These are phyloP conservation scores for Gastrolobium bilobum DNA, from an alignment of 306 rosid genomes.

Conservation along the genomic window DNA sequence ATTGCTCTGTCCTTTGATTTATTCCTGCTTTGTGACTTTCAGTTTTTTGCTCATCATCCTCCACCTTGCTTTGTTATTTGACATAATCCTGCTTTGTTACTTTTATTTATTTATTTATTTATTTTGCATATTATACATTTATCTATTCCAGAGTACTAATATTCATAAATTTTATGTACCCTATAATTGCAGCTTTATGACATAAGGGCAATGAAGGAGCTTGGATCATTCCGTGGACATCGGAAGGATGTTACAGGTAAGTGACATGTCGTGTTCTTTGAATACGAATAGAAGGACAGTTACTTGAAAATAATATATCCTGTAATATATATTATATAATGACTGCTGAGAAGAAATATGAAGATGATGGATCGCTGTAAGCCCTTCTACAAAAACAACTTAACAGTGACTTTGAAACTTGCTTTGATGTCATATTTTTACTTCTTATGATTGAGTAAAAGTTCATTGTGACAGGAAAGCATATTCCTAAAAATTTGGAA, in stretches of 20 bases:
- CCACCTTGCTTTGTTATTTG: constrained; percentile 23
- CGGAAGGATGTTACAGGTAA: constrained; percentile 94
- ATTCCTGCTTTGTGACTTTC: neutral
- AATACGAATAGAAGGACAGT: constrained; percentile 19
- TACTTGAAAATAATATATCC: constrained; percentile 34
- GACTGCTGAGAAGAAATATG: constrained; percentile 10
- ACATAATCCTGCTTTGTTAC: constrained; percentile 31
- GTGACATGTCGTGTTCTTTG: constrained; percentile 47
- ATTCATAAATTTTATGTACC: constrained; percentile 1
- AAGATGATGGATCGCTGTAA: constrained; percentile 11
- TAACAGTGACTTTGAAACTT: neutral
- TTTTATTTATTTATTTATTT: neutral
- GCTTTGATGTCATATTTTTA: constrained; percentile 9
- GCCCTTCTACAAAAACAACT: neutral
- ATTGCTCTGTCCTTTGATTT: constrained; percentile 3
- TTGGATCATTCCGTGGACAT: constrained; percentile 98
- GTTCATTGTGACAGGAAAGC: constrained; percentile 21
- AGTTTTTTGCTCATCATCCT: constrained; percentile 21
- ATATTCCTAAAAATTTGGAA: neutral
- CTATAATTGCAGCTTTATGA: constrained; percentile 82
- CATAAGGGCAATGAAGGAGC: constrained; percentile 99
- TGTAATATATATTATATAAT: constrained; percentile 6
- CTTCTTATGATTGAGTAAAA: neutral
- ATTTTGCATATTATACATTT: constrained; percentile 38
- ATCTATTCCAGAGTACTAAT: constrained; percentile 9